Conservation (phyloP, 164 flowering plant species). For the Chloranthus sessilifolius region DNA sequence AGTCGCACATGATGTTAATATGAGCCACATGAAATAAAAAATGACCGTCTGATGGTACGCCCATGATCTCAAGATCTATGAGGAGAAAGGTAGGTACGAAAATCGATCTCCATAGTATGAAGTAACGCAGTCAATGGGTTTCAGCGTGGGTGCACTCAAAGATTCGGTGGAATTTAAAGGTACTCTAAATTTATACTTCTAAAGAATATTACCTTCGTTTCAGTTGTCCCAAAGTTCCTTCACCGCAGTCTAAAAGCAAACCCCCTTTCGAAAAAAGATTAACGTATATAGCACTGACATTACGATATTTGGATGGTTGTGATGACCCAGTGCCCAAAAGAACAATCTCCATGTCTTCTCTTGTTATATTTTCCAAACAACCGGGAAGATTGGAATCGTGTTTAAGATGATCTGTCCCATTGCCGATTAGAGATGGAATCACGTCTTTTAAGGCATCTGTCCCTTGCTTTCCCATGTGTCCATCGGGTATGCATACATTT, state of each 20-base stretch:
- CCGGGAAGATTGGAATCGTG: conserved; percentile 32
- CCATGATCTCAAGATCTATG: too few relatives aligned
- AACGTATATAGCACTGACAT: conserved; percentile 78
- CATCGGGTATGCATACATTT: conserved; percentile 13
- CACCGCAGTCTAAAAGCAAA: conserved; percentile 92
- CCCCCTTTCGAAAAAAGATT: conserved; percentile 92
- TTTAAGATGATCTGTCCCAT: conserved; percentile 1
- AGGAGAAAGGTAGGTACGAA: too few relatives aligned
- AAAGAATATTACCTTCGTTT: conserved; percentile 65
- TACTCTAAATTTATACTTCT: too few relatives aligned
- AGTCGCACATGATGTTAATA: too few relatives aligned
- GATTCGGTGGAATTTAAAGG: too few relatives aligned
- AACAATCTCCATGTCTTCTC: conserved; percentile 92
- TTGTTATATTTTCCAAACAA: conserved; percentile 75
- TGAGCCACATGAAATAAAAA: too few relatives aligned
- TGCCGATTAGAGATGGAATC: neutral
- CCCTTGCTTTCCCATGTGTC: conserved; percentile 10
- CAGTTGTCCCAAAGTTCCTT: conserved; percentile 96
- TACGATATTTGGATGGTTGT: conserved; percentile 96
- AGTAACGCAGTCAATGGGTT: too few relatives aligned
- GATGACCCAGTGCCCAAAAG: conserved; percentile 97
- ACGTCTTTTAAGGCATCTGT: conserved; percentile 3
- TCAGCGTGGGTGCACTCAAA: too few relatives aligned
- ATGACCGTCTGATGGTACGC: too few relatives aligned
- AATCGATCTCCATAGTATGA: too few relatives aligned